phyloP scores from a whole-genome alignment of 768 basidiomycete species.

The Hygrophorus pudorinus region DNA sequence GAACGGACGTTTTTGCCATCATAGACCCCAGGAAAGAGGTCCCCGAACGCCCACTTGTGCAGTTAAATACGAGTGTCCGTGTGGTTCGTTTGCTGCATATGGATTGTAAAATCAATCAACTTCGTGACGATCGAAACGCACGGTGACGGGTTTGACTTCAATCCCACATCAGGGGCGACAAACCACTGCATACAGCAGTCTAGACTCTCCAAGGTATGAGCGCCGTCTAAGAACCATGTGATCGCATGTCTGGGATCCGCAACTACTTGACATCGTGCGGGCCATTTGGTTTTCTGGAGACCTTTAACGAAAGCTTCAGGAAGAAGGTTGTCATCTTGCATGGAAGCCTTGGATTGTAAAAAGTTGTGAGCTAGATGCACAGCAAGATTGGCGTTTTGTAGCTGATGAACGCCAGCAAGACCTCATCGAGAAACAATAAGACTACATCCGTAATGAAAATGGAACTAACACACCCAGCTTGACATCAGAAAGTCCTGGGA shows the following conservation, averaged over 20 bases:
- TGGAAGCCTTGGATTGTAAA: constrained; percentile 28
- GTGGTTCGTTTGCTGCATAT: constrained; percentile 17
- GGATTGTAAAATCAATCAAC: not conserved
- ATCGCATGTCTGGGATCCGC: constrained; percentile 42
- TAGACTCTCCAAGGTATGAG: constrained; percentile 89
- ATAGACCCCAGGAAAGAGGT: constrained; percentile 56
- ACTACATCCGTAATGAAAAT: not conserved
- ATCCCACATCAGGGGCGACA: constrained; percentile 44
- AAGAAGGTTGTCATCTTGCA: constrained; percentile 25
- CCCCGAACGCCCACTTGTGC: constrained; percentile 84
- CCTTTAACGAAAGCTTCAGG: constrained; percentile 48
- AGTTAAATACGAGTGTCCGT: constrained; percentile 87
- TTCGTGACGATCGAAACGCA: constrained; percentile 7
- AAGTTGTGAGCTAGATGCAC: constrained; percentile 63
- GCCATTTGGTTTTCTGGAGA: constrained; percentile 71
- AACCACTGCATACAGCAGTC: constrained; percentile 87
- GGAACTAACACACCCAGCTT: constrained; percentile 45
- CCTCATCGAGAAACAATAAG: constrained; percentile 34
- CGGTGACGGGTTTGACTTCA: constrained; percentile 21
- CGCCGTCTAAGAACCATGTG: constrained; percentile 92
- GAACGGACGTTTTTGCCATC: constrained; percentile 37
- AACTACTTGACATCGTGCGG: constrained; percentile 88
- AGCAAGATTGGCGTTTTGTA: constrained; percentile 82
- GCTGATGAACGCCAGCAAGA: constrained; percentile 78
- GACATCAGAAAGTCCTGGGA: constrained; percentile 38